Evolutionary conservation across 306 rosid species (phyloP).

Genomic region (Gynostemma pentaphyllum): DNA sequence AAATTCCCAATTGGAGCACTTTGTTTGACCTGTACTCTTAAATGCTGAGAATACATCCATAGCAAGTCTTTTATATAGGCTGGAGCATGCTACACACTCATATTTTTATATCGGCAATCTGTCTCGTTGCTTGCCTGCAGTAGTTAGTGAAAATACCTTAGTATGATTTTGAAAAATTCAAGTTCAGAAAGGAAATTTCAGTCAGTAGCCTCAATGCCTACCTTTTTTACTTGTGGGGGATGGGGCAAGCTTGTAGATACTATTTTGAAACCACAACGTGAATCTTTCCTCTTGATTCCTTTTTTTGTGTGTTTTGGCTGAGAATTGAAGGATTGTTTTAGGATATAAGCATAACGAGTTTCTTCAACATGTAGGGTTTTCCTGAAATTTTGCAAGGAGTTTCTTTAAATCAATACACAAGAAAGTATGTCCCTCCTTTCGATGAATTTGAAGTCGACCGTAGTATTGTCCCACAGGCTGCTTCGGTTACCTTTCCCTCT

Average conservation of each 20-base stretch:
- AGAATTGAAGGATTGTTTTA: neutral
- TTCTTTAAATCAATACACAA: conserved; percentile 20
- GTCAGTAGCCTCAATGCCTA: neutral
- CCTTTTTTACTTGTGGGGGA: neutral
- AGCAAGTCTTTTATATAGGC: neutral
- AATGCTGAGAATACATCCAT: neutral
- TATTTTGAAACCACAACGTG: neutral
- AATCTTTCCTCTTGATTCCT: neutral
- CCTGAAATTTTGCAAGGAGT: conserved; percentile 30
- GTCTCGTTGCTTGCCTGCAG: neutral
- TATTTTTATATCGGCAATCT: neutral
- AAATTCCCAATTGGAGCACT: no score
- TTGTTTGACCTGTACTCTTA: neutral
- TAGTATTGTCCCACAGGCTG: conserved; percentile 24
- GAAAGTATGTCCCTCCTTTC: conserved; percentile 22
- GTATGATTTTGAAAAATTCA: neutral
- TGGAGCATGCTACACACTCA: no score
- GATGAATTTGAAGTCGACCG: conserved; percentile 31
- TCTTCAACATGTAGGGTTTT: conserved; percentile 20
- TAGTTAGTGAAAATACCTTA: neutral
- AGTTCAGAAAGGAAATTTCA: neutral
- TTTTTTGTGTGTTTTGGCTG: neutral
- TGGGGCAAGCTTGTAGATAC: neutral
- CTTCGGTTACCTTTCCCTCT: conserved; percentile 17
- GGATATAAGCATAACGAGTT: neutral